These are phyloP conservation scores for Lasiosphaeria ovina DNA, from an alignment of 495 filamentous ascomycete genomes.

Conservation along the genomic window DNA sequence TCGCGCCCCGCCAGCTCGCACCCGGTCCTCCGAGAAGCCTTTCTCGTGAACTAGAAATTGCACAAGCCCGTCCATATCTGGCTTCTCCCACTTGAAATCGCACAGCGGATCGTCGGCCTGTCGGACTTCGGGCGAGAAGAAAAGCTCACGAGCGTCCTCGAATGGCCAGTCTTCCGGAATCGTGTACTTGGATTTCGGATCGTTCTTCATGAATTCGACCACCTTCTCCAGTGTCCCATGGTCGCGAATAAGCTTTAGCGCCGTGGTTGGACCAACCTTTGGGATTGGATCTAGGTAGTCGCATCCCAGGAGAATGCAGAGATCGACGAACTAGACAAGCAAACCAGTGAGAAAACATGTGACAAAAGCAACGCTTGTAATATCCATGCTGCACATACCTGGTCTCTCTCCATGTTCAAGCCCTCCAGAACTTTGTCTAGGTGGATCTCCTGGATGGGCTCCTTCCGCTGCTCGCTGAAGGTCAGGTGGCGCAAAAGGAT, in stretches of 20 bases:
- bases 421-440: conserved; percentile 80
- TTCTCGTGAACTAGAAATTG: conserved; percentile 90
- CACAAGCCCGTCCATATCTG: conserved; percentile 83
- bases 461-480: conserved; percentile 94
- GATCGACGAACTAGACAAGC: conserved; percentile 76
- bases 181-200: conserved; percentile 71
- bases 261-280: conserved; percentile 86
- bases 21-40: conserved; percentile 92
- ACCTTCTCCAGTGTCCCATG: conserved; percentile 84
- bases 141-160: conserved; percentile 85
- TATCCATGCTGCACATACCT: conserved; percentile 48
- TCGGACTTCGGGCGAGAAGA: conserved; percentile 86
- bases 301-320: conserved; percentile 96
- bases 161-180: conserved; percentile 94
- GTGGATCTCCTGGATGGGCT: conserved; percentile 94
- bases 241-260: conserved; percentile 88
- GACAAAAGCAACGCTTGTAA: not conserved
- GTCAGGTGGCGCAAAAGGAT: conserved; percentile 91
- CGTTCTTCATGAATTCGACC: conserved; percentile 71
- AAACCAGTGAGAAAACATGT: not conserved
- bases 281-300: conserved; percentile 97
- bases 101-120: conserved; percentile 79
- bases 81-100: conserved; percentile 96
- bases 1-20: conserved; percentile 69
- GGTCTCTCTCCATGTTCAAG: conserved; percentile 78